phyloP scores from a whole-genome alignment of 2,329 filamentous ascomycete genomes.

The Phoma sp. region DNA sequence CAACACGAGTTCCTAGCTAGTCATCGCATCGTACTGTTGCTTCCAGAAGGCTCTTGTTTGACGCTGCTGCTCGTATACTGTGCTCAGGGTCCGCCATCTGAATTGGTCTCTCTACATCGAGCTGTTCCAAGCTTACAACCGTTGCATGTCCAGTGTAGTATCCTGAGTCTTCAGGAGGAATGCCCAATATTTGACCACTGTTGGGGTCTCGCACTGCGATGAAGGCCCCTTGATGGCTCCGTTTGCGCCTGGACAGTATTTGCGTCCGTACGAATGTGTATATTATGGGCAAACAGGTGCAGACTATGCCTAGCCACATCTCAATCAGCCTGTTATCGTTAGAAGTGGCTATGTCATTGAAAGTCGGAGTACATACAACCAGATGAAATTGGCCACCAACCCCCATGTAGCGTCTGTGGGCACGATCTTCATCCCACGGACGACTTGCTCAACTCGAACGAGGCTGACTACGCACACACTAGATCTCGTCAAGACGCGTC shows the following conservation, averaged over 20 bases:
- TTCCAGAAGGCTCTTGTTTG: constrained; percentile 18
- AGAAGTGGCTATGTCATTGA: neutral
- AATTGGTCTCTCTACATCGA: neutral
- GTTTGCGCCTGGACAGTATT: neutral
- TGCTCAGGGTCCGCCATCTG: neutral
- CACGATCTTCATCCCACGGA: constrained; percentile 12
- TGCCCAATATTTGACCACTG: constrained; percentile 1
- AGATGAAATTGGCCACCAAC: constrained; percentile 24
- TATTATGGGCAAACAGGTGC: constrained; percentile 20
- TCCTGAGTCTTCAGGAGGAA: constrained; percentile 2
- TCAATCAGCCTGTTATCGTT: constrained; percentile 16
- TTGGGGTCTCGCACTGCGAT: constrained; percentile 12
- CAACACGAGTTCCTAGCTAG: neutral
- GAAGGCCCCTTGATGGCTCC: neutral
- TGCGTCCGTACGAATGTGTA: constrained; percentile 17
- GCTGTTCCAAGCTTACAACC: neutral
- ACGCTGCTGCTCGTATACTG: constrained; percentile 8
- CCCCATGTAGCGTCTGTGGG: constrained; percentile 22
- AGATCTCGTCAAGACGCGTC: neutral
- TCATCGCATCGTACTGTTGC: constrained; percentile 10
- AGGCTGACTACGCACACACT: constrained; percentile 25
- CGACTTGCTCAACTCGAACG: constrained; percentile 19
- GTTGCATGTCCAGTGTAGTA: constrained; percentile 4
- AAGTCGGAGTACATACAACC: constrained; percentile 15
- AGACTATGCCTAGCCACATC: constrained; percentile 27